Evolutionary conservation across 192 early-diverging fungal genomes (phyloP).

Genomic region (Coemansia sp.): DNA sequence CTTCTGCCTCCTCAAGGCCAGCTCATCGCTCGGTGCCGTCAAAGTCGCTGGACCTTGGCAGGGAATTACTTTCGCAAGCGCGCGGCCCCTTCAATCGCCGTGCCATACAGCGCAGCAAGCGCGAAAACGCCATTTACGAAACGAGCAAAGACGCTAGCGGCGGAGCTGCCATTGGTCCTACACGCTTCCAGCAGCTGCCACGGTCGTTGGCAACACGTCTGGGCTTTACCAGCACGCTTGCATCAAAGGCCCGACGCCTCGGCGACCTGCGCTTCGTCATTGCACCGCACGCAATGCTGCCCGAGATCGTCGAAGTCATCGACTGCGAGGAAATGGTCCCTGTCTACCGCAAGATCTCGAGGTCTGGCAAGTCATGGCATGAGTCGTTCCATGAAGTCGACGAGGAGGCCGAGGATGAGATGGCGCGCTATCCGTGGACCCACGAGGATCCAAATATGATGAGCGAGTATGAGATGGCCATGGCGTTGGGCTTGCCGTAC

Average conservation of each 20-base stretch:
- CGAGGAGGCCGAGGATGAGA: slow-evolving; percentile 20
- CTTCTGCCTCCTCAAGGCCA: background rate
- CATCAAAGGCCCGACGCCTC: slow-evolving; percentile 25
- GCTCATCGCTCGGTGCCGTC: slow-evolving; percentile 16
- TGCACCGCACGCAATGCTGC: slow-evolving; percentile 33
- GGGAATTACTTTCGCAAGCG: background rate
- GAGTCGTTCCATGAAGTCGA: slow-evolving; percentile 51
- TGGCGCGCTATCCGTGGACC: background rate
- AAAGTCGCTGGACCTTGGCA: slow-evolving; percentile 39
- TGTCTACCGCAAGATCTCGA: slow-evolving; percentile 50
- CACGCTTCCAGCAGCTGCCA: slow-evolving; percentile 39
- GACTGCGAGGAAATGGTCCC: slow-evolving; percentile 41
- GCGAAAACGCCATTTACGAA: slow-evolving; percentile 31
- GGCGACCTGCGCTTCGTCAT: slow-evolving; percentile 44
- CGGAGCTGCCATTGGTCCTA: slow-evolving; percentile 17
- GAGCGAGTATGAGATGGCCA: slow-evolving; percentile 51
- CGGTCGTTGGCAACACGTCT: slow-evolving; percentile 42
- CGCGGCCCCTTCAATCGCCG: slow-evolving; percentile 30
- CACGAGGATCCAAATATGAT: slow-evolving; percentile 9
- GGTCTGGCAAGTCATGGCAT: slow-evolving; percentile 48
- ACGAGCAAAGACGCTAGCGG: background rate
- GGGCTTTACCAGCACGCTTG: slow-evolving; percentile 35
- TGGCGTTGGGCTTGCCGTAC: slow-evolving; percentile 42
- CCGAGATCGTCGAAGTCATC: slow-evolving; percentile 40
- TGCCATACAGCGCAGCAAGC: slow-evolving; percentile 37